Conservation (phyloP, 495 filamentous ascomycete species). For the Talaromyces stipitatus region DNA sequence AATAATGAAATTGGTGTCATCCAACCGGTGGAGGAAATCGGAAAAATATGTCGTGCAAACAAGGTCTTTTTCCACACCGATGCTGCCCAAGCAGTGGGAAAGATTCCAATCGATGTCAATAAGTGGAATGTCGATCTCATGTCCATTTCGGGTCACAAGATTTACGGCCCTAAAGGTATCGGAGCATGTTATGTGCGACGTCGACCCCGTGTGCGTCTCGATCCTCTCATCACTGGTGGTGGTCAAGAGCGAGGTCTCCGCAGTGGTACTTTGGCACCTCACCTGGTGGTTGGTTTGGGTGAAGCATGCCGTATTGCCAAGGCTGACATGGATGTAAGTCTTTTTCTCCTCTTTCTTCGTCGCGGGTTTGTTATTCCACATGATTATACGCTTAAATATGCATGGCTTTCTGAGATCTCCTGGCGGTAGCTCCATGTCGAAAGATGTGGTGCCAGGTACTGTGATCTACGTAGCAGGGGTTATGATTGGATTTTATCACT, state of each 20-base stretch:
- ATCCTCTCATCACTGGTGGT: conserved; percentile 92
- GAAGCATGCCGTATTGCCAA: conserved; percentile 90
- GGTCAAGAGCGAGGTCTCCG: conserved; percentile 92
- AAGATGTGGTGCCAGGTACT: conserved; percentile 27
- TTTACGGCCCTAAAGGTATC: conserved; percentile 96
- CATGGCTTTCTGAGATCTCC: conserved; percentile 52
- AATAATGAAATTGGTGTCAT: conserved; percentile 99
- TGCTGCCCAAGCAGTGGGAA: conserved; percentile 91
- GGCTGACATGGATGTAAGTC: conserved; percentile 77
- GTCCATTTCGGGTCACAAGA: conserved; percentile 99
- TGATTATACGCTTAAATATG: conserved; percentile 49
- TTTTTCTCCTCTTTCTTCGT: conserved; percentile 8
- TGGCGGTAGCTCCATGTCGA: conserved; percentile 34
- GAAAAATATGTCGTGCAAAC: conserved; percentile 79
- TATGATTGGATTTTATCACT: conserved; percentile 27
- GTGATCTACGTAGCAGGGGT: conserved; percentile 47
- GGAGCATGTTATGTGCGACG: conserved; percentile 93
- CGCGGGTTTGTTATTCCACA: conserved; percentile 11
- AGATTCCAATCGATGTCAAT: conserved; percentile 94
- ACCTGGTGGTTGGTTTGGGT: conserved; percentile 84
- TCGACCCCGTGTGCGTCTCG: conserved; percentile 84
- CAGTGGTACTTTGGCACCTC: conserved; percentile 87
- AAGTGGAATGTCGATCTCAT: conserved; percentile 95
- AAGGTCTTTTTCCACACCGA: conserved; percentile 99
- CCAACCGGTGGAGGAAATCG: conserved; percentile 90